Evolutionary conservation across 1,284 basidiomycete species (phyloP), one percentile per base, ranked within the genome.

Genomic region (Anthracocystis walkeri): DNA sequence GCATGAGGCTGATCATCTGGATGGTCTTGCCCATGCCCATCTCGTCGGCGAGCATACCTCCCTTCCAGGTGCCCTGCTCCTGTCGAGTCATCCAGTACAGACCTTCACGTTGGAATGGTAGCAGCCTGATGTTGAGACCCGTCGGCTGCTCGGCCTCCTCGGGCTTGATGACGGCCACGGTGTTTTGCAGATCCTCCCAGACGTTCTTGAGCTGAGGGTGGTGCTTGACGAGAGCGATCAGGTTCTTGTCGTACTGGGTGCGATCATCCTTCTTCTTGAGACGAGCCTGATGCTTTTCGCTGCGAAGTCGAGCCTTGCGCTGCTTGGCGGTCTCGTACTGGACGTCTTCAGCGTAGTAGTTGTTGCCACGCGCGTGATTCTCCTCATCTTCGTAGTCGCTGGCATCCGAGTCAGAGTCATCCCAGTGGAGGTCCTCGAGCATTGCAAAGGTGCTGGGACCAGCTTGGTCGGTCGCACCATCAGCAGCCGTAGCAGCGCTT

Each of bases 21-120:
- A 99, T 97, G 0, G 96, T 99, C 87, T 98, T 98, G 33, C 96
- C 96, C 96, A 98, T 97, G 41, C 94, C 94, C 76, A 84, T 85
- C 86, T 95, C 93, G 82, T 95, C 94, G 35, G 96, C 95, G 58
- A 99, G 88, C 90, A 99, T 92, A 12, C 96, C 97, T 45, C 97
- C 96, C 52, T 88, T 88, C 94, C 95, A 98, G 7, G 90, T 86
- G 4, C 93, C 90, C 65, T 91, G 87, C 86, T 99, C 97, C 87
- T 99, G 97, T 82, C 94, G 89, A 73, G 91, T 90, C 92, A 99
- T 95, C 97, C 97, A 99, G 84, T 89, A 90, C 63, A 99, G 87
- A 85, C 93, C 94, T 87, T 99, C 97, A 69, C 90, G 90, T 86
- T 99, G 96, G 86, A 90, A 90, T 0, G 89, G 89, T n/a, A 90